Evolutionary conservation across 2,329 filamentous ascomycete species (phyloP).

Genomic region (Ascochyta viciae-villosae): DNA sequence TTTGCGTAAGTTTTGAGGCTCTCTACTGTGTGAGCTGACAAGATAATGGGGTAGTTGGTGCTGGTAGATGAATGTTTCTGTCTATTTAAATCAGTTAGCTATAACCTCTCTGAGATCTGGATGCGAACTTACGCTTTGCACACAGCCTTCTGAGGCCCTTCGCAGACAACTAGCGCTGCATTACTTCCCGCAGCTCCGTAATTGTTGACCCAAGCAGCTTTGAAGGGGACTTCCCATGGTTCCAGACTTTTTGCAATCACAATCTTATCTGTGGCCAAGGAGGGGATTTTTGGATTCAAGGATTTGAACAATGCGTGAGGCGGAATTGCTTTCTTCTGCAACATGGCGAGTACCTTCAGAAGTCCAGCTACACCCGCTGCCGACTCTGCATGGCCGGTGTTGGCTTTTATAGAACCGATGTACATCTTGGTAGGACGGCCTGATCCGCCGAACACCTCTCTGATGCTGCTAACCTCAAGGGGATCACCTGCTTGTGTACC

Average conservation of each 20-base stretch:
- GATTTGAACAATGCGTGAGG: slow-evolving; percentile 23
- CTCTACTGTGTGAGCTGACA: too few species aligned
- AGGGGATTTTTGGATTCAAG: slow-evolving; percentile 22
- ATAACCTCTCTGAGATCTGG: not conserved
- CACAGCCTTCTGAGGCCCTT: not conserved
- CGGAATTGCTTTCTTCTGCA: slow-evolving; percentile 28
- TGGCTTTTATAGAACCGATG: slow-evolving; percentile 39
- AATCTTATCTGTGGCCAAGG: slow-evolving; percentile 17
- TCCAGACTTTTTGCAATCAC: slow-evolving; percentile 4
- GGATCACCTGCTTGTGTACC: slow-evolving; percentile 22
- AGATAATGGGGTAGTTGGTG: too few species aligned
- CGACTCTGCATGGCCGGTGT: slow-evolving; percentile 37
- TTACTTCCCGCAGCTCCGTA: slow-evolving; percentile 38
- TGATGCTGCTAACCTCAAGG: slow-evolving; percentile 24
- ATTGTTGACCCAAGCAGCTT: slow-evolving; percentile 35
- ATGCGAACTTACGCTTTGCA: not conserved
- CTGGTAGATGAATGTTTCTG: too few species aligned
- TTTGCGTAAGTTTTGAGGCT: too few species aligned
- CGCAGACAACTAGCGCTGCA: not conserved
- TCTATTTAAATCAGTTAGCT: too few species aligned
- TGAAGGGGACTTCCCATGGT: slow-evolving; percentile 13
- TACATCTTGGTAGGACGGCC: slow-evolving; percentile 12
- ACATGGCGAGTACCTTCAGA: slow-evolving; percentile 37
- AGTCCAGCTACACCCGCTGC: slow-evolving; percentile 28
- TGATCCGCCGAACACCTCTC: slow-evolving; percentile 21